Conservation (phyloP, 805 yeast species). For the Tanozyma kutaoensis region DNA sequence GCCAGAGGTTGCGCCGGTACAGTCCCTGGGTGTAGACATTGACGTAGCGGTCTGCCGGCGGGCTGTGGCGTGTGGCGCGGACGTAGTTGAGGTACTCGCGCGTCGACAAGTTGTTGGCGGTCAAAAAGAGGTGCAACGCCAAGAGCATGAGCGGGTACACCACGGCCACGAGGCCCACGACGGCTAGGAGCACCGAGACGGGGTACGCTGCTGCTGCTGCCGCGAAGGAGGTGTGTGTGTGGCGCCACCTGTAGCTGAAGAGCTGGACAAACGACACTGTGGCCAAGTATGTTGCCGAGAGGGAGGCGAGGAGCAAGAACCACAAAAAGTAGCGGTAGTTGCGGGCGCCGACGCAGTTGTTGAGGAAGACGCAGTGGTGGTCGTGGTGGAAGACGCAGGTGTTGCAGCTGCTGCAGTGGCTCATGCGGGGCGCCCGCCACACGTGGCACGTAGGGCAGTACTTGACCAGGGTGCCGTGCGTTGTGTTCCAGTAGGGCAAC, state of each 20-base stretch:
- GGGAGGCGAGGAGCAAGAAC: constrained; percentile 9
- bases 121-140: constrained; percentile 39
- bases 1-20: constrained; percentile 14
- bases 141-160: constrained; percentile 45
- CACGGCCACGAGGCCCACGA: constrained; percentile 32
- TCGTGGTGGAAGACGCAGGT: constrained; percentile 54
- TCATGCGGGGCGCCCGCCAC: constrained; percentile 63
- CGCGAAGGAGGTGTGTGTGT: constrained; percentile 6
- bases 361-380: constrained; percentile 59
- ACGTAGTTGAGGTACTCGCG: constrained; percentile 48
- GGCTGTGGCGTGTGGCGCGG: constrained; percentile 18
- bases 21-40: constrained; percentile 17
- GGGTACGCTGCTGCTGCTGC: constrained; percentile 12
- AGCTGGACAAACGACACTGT: constrained; percentile 8
- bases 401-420: constrained; percentile 61
- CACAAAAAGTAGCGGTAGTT: constrained; percentile 23
- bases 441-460: constrained; percentile 41
- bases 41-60: constrained; percentile 8
- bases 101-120: constrained; percentile 51
- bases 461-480: constrained; percentile 29
- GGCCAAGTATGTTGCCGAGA: constrained; percentile 3
- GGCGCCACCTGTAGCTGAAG: constrained; percentile 10
- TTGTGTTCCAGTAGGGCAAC: constrained; percentile 9
- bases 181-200: constrained; percentile 35
- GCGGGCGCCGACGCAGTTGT: constrained; percentile 27